Evolutionary conservation across 768 basidiomycete species (phyloP).

Genomic region (Naganishia friedmannii): DNA sequence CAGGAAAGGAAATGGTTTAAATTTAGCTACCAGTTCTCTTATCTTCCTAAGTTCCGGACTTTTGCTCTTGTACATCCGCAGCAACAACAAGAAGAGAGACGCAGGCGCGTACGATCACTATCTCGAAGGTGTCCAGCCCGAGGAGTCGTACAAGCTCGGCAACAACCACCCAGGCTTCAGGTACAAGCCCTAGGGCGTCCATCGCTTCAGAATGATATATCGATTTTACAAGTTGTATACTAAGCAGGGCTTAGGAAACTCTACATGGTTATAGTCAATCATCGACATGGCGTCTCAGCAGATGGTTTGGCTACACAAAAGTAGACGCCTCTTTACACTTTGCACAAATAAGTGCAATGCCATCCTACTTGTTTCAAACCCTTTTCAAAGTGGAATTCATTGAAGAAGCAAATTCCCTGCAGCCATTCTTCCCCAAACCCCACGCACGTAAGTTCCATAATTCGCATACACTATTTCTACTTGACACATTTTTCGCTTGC

Average conservation of each 20-base stretch:
- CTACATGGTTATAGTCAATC: background rate
- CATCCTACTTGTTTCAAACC: no score
- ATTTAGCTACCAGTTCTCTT: background rate
- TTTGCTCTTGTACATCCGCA: slow-evolving; percentile 17
- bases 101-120: slow-evolving; percentile 26
- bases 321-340: no score
- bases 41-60: background rate
- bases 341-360: no score
- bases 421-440: no score
- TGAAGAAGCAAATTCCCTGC: no score
- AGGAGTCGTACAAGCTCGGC: slow-evolving; percentile 19
- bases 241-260: background rate
- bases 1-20: slow-evolving; percentile 13
- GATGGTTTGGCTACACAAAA: no score
- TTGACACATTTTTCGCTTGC: background rate
- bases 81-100: slow-evolving; percentile 27
- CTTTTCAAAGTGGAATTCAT: no score
- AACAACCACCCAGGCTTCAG: slow-evolving; percentile 29
- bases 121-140: slow-evolving; percentile 4
- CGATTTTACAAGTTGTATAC: slow-evolving; percentile 1
- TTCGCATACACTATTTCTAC: background rate
- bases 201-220: background rate
- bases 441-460: no score
- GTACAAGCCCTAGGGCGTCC: slow-evolving; percentile 2
- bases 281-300: no score